Conservation (phyloP, 1,139 yeast genomes). For the Diutina scorzettiae region DNA sequence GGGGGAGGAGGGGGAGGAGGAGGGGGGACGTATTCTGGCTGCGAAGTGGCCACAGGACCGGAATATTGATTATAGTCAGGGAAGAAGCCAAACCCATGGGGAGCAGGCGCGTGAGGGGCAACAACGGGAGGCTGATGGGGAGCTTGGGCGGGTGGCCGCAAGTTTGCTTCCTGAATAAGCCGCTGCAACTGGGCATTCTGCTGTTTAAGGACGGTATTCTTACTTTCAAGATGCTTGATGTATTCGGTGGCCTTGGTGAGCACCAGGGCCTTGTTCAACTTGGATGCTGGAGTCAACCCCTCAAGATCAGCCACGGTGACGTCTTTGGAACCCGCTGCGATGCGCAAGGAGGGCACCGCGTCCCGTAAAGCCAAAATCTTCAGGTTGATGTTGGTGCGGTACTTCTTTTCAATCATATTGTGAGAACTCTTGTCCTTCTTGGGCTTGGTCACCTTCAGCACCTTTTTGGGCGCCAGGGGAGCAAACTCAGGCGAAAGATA, state of each 20-base stretch:
- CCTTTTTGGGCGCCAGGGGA: not conserved
- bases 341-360: conserved; percentile 57
- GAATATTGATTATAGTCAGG: conserved; percentile 7
- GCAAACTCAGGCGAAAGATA: not conserved
- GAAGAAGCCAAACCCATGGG: conserved; percentile 14
- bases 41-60: conserved; percentile 10
- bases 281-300: conserved; percentile 79
- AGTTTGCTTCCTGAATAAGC: conserved; percentile 20
- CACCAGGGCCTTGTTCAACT: conserved; percentile 81
- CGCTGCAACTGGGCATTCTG: conserved; percentile 43
- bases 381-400: conserved; percentile 61
- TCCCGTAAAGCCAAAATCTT: conserved; percentile 50
- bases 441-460: conserved; percentile 3
- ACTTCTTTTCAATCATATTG: conserved; percentile 57
- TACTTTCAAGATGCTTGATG: conserved; percentile 67
- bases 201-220: conserved; percentile 43
- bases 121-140: conserved; percentile 7
- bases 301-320: conserved; percentile 46
- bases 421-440: conserved; percentile 23
- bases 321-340: conserved; percentile 30
- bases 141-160: conserved; percentile 10
- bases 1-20: conserved; percentile 3
- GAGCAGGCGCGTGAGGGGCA: conserved; percentile 7
- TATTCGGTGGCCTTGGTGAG: conserved; percentile 85
- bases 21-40: conserved; percentile 12